A percentile compares a stretch with the other conserved stretches of the same genome.
phyloP scores from a whole-genome alignment of 2,329 filamentous ascomycete genomes.

The Xenoacremonium recifei region DNA sequence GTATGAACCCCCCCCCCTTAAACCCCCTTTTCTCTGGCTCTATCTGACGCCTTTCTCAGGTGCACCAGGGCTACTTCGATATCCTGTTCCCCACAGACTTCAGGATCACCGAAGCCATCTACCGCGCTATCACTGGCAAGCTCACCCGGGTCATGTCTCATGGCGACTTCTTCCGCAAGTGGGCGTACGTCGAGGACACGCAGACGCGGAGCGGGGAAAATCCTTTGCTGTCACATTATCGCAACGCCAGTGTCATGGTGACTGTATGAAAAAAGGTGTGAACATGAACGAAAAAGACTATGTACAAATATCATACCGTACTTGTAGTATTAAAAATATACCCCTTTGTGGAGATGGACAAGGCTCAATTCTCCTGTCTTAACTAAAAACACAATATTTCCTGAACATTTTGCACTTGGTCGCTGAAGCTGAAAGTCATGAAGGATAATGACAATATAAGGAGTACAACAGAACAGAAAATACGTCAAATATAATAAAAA shows the following conservation, averaged over 20 bases:
- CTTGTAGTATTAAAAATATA: not conserved
- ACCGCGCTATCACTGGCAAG: constrained; percentile 89
- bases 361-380: not conserved
- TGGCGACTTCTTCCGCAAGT: constrained; percentile 84
- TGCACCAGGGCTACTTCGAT: constrained; percentile 98
- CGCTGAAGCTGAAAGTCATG: too few relatives aligned
- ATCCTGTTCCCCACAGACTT: constrained; percentile 99
- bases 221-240: constrained; percentile 87
- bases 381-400: too few relatives aligned
- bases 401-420: too few relatives aligned
- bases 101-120: constrained; percentile 83
- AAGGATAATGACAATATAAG: too few relatives aligned
- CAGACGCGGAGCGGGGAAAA: constrained; percentile 90
- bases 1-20: constrained; percentile 50
- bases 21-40: not conserved
- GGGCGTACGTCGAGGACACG: constrained; percentile 90
- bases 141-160: constrained; percentile 82
- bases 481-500: too few relatives aligned
- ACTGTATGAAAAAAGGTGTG: constrained; percentile 77
- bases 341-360: not conserved
- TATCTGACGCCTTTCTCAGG: constrained; percentile 46
- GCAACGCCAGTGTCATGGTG: constrained; percentile 89
- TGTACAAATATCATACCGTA: not conserved
- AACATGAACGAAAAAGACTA: constrained; percentile 16
- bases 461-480: too few relatives aligned